A percentile compares a stretch with the other conserved stretches of the same genome.
Evolutionary conservation across 306 rosid species (phyloP).

Genomic region (Astragalus membranaceus): DNA sequence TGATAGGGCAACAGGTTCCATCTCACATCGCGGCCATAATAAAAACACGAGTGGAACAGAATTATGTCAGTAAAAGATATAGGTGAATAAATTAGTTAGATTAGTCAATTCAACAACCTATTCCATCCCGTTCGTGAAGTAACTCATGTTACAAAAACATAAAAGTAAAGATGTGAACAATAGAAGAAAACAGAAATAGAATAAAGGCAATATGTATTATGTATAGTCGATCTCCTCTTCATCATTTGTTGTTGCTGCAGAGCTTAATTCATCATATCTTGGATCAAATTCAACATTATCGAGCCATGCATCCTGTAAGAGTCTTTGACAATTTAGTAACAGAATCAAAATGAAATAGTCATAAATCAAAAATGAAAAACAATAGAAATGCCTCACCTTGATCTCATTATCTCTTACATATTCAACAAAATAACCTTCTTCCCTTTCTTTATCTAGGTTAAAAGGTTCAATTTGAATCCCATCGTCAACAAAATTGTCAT

Average conservation of each 20-base stretch:
- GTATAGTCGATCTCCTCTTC: conserved; percentile 30
- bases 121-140: background rate
- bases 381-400: conserved; percentile 27
- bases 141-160: background rate
- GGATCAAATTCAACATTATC: conserved; percentile 75
- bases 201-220: background rate
- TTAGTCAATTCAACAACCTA: background rate
- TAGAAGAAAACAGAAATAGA: background rate
- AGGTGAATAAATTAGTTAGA: background rate
- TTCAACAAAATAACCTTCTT: conserved; percentile 89
- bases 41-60: conserved; percentile 5
- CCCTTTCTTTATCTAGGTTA: conserved; percentile 82
- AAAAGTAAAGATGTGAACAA: background rate
- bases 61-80: background rate
- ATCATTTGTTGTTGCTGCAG: conserved; percentile 23
- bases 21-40: background rate
- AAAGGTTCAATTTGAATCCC: conserved; percentile 92
- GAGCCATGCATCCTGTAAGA: conserved; percentile 85
- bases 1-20: background rate
- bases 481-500: conserved; percentile 58
- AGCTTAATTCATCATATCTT: conserved; percentile 46
- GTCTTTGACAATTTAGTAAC: conserved; percentile 12
- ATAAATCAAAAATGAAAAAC: background rate
- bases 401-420: conserved; percentile 57
- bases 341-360: background rate